Evolutionary conservation across 768 basidiomycete genomes (phyloP), one percentile per base, ranked within the genome.

Genomic region (Podaxis pistillaris): DNA sequence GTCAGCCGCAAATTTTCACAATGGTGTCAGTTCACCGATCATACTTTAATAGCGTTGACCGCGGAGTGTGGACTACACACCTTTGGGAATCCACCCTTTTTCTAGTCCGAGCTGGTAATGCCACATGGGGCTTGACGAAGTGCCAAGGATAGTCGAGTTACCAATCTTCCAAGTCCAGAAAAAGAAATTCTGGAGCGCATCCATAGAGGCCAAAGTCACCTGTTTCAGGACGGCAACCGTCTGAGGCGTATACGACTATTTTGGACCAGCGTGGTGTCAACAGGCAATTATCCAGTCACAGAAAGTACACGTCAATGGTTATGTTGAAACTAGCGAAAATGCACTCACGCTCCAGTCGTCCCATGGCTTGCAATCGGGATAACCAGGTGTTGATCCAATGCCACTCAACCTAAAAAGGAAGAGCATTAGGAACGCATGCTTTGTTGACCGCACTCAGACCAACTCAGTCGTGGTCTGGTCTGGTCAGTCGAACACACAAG

Each of bases 161-260:
- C 93, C 92, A 63, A 96, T 94, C 75, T 93, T 94, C 92, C 93
- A 96, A 0, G 92, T 94, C 94, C 94, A 97, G 81, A 93, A 96
- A 81, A 96, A 96, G 82, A 84, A 95, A 73, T 96, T 90, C 79
- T 94, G 89, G 22, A 96, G 79, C 26, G 93, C 89, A 67, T 94
- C 93, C 93, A 96, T 96, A 63, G 88, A 87, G 24, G 89, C 85
- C 68, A 91, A 70, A 4, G 90, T 85, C 57, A 94, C 87, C 63
- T 87, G 76, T 75, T 81, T 79, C 61, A 93, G 78, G 37, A 79
- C 77, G 12, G 76, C 72, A 72, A 92, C 89, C 67, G 82, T 83
- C 22, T 80, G 77, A 28, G 79, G 70, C 58, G 83, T 74, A 79
- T 89, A 96, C 19, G 73, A 79, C 76, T 86, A 66, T 57, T 53